Evolutionary conservation across 108 stramenopile genomes (phyloP).

Genomic region (Fragilariopsis cylindrus): DNA sequence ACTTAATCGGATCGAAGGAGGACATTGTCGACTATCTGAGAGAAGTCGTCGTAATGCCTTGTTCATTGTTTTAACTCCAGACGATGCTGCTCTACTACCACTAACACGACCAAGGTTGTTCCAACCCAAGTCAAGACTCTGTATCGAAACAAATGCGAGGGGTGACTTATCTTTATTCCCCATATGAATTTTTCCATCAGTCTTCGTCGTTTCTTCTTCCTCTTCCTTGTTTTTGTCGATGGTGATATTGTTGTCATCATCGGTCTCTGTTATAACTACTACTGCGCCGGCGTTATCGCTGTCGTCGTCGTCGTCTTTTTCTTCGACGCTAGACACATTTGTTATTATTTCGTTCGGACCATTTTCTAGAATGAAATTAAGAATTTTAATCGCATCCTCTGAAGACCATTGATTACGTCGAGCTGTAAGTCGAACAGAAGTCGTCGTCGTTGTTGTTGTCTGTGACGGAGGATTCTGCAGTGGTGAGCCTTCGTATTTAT

Average conservation of each 20-base stretch:
- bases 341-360: conserved; percentile 7
- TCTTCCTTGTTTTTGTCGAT: not conserved
- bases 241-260: not conserved
- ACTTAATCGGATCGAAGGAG: conserved; percentile 46
- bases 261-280: not conserved
- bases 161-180: conserved; percentile 6
- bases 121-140: conserved; percentile 63
- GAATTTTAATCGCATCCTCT: conserved; percentile 10
- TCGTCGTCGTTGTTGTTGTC: not conserved
- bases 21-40: conserved; percentile 34
- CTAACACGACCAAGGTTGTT: conserved; percentile 49
- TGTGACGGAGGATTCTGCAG: not conserved
- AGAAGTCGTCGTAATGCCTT: conserved; percentile 24
- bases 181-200: not conserved
- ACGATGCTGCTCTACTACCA: conserved; percentile 28
- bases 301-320: conserved; percentile 10
- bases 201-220: conserved; percentile 8
- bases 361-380: conserved; percentile 12
- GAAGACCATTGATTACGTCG: conserved; percentile 21
- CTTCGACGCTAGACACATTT: not conserved
- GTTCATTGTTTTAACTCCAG: conserved; percentile 22
- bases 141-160: conserved; percentile 6
- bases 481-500: not conserved
- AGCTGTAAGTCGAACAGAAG: conserved; percentile 7
- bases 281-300: not conserved